Evolutionary conservation across 2,329 filamentous ascomycete species (phyloP).

Genomic region (Knoxdaviesia proteae): DNA sequence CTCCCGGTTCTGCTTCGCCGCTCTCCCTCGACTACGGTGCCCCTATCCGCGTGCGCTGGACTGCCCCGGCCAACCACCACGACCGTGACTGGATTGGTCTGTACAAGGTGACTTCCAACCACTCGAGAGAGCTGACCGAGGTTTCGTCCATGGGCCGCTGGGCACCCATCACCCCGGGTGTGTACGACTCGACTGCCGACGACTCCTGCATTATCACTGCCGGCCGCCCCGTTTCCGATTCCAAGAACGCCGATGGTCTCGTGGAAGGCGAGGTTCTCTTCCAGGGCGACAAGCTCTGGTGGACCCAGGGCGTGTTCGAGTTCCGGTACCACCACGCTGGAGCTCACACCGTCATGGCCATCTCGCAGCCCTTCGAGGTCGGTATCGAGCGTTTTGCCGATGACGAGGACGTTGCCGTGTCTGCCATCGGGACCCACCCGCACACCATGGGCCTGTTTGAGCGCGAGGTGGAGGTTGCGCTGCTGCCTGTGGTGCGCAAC

Average conservation of each 20-base stretch:
- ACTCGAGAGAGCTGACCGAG: constrained; percentile 63
- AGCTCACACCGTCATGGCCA: constrained; percentile 80
- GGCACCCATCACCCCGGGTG: constrained; percentile 58
- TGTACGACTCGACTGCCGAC: constrained; percentile 54
- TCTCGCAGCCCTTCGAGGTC: constrained; percentile 85
- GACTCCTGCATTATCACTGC: constrained; percentile 57
- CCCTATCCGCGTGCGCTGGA: constrained; percentile 79
- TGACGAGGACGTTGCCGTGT: constrained; percentile 38
- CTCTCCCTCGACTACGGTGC: constrained; percentile 73
- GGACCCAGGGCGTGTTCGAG: constrained; percentile 90
- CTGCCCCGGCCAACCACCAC: constrained; percentile 67
- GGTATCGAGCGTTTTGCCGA: constrained; percentile 61
- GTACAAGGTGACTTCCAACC: constrained; percentile 90
- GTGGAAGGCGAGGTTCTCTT: constrained; percentile 72
- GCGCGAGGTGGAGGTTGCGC: constrained; percentile 49
- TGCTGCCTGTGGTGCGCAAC: constrained; percentile 71
- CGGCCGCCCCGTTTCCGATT: constrained; percentile 36
- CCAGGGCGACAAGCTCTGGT: constrained; percentile 84
- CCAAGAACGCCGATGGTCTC: constrained; percentile 34
- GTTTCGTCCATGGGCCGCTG: constrained; percentile 76
- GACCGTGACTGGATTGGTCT: constrained; percentile 90
- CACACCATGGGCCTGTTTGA: constrained; percentile 26
- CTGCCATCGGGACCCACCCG: neutral
- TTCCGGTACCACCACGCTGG: constrained; percentile 93
- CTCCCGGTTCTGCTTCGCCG: constrained; percentile 10